Base-by-base conservation (phyloP, 345 rosid species). In the Adansonia digitata region DNA sequence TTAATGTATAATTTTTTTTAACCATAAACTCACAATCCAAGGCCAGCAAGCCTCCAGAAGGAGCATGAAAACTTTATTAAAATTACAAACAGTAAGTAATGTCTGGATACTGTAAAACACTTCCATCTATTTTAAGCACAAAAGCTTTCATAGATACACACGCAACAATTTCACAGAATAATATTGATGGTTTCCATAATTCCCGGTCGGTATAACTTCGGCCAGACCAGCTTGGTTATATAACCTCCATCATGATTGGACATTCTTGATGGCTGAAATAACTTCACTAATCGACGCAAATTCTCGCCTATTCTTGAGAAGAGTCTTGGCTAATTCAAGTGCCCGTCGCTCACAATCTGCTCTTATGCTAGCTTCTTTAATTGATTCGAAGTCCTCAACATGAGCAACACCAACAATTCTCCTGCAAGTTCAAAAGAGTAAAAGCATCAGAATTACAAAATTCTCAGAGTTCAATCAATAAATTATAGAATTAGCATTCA, bases 321-420 rank as follows among this genome's bases (percentile, higher is more conserved):
- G 88, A 76, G 73, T 77, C 84, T 90, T 91, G 61, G 84, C 97
- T 45, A 90, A 74, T 66, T 88, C 82, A 0, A 95, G 93, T 26
- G 98, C 99, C 62, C 37, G 83, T 63, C 81, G 80, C 86, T 95
- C 99, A 35, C 98, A 91, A 56, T 72, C 55, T 40, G 99, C 96
- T 69, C 96, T 81, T 74, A 60, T 80, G 73, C 85, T 57, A 46
- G 83, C 84, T 27, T 93, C 91, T 59, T 72, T 66, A 29, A 95
- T 95, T 37, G 96, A 93, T 83, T 93, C 99, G 69, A 95, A 90
- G 86, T 95, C 98, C 79, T 95, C 99, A 34, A 95, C 94, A 84
- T 93, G 99, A 8, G 96, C 93, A 57, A 95, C 98, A 56, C 99
- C 99, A 12, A 93, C 96, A 64, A 95, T 90, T 85, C 99, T 90